Conservation (phyloP, 2,329 filamentous ascomycete genomes). For the Rhinocladiella mackenziei region DNA sequence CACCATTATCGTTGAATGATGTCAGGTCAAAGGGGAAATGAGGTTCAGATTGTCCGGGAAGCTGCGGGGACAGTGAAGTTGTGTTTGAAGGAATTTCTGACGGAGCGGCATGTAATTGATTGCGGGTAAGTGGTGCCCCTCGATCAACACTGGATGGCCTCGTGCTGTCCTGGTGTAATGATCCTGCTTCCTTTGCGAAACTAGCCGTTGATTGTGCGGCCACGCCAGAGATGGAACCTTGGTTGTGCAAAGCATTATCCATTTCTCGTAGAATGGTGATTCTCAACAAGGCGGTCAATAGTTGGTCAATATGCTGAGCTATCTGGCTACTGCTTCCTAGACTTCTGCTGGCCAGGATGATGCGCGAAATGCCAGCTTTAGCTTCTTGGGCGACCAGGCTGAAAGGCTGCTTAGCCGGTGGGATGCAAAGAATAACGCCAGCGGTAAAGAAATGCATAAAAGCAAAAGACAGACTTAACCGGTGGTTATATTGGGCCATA, state of each 20-base stretch:
- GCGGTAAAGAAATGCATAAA: conserved; percentile 29
- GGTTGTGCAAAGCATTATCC: conserved; percentile 13
- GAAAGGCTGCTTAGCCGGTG: conserved; percentile 32
- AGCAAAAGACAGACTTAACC: conserved; percentile 30
- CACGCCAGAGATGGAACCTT: neutral
- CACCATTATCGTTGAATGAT: neutral
- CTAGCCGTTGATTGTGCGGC: neutral
- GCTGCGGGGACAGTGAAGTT: neutral
- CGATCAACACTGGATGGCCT: neutral
- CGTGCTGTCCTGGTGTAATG: neutral
- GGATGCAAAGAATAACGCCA: conserved; percentile 32
- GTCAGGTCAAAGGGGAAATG: conserved; percentile 3
- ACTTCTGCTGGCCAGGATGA: conserved; percentile 30
- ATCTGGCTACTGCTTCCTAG: conserved; percentile 30
- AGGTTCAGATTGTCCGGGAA: neutral
- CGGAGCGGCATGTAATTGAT: neutral
- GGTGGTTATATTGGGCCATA: conserved; percentile 30
- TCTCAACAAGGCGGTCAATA: conserved; percentile 32
- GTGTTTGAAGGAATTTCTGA: no score
- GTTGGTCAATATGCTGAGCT: conserved; percentile 31
- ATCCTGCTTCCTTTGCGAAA: neutral
- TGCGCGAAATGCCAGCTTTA: conserved; percentile 33
- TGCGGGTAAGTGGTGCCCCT: neutral
- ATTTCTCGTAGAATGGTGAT: conserved; percentile 29
- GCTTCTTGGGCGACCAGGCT: conserved; percentile 32